These are phyloP conservation scores for Diaporthe amygdali DNA, from an alignment of 2,329 filamentous ascomycete species.

Conservation along the genomic window DNA sequence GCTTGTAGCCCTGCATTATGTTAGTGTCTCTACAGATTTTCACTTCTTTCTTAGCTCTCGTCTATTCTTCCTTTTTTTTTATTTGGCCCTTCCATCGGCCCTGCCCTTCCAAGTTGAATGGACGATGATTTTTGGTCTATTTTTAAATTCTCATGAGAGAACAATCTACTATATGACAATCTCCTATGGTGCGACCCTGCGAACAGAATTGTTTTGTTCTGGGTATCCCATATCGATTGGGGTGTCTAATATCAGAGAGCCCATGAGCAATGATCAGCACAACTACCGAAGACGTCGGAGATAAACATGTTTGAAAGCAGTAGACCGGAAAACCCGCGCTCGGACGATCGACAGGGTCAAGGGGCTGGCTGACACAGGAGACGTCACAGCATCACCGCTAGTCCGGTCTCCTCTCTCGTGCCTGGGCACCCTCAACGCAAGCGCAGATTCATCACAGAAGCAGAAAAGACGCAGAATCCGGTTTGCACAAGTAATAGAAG, in stretches of 20 bases:
- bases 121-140: too few relatives aligned
- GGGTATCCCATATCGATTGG: neutral
- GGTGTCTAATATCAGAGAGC: neutral
- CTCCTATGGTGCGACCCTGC: too few relatives aligned
- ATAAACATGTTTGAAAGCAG: neutral
- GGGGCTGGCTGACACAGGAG: neutral
- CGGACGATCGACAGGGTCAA: neutral
- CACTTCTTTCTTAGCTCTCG: too few relatives aligned
- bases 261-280: neutral
- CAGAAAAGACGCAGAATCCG: neutral
- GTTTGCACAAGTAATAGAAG: neutral
- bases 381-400: slow-evolving; percentile 3
- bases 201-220: neutral
- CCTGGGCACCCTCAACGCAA: neutral
- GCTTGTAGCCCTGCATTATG: too few relatives aligned
- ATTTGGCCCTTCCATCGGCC: too few relatives aligned
- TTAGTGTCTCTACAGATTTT: too few relatives aligned
- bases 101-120: too few relatives aligned
- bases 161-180: too few relatives aligned
- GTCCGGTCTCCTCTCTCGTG: neutral
- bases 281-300: neutral
- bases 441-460: neutral
- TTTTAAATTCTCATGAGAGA: too few relatives aligned
- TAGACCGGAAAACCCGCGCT: neutral
- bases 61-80: too few relatives aligned